Evolutionary conservation across 345 rosid species (phyloP).

Genomic region (Anastatica hierochuntica): DNA sequence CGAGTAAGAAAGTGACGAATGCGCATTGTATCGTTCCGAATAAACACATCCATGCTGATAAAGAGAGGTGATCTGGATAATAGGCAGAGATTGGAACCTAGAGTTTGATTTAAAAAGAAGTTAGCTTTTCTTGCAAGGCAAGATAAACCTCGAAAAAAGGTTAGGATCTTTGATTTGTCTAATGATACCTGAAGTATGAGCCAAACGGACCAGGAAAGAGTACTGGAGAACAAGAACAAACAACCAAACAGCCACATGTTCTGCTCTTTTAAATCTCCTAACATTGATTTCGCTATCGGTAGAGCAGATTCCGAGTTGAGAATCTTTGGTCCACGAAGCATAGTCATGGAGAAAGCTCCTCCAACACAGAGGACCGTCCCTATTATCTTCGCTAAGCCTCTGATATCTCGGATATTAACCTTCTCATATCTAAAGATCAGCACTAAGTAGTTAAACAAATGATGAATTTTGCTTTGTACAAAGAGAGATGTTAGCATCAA

Average conservation of each 20-base stretch:
- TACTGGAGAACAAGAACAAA: slow-evolving; percentile 44
- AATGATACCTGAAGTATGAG: slow-evolving; percentile 51
- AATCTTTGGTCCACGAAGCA: slow-evolving; percentile 64
- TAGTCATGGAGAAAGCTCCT: slow-evolving; percentile 59
- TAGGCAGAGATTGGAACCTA: slow-evolving; percentile 53
- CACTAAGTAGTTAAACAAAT: not conserved
- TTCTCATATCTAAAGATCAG: slow-evolving; percentile 48
- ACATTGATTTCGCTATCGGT: slow-evolving; percentile 9
- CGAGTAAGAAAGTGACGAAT: slow-evolving; percentile 33
- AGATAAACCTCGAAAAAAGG: no score
- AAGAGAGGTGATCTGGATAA: slow-evolving; percentile 49
- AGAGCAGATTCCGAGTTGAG: slow-evolving; percentile 30
- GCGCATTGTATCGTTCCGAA: slow-evolving; percentile 49
- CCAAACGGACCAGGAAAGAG: slow-evolving; percentile 40
- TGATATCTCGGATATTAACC: slow-evolving; percentile 34
- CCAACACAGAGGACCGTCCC: slow-evolving; percentile 54
- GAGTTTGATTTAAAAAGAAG: slow-evolving; percentile 3
- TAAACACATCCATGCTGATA: slow-evolving; percentile 77
- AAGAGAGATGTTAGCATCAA: no score
- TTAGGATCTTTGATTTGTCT: not conserved
- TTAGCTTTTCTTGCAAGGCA: slow-evolving; percentile 3
- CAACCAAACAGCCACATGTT: slow-evolving; percentile 58
- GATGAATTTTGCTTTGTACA: no score
- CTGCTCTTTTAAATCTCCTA: slow-evolving; percentile 17
- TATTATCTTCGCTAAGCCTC: slow-evolving; percentile 51